These are phyloP conservation scores for Quercus berberidifolia DNA, from an alignment of 306 rosid species.

Conservation along the genomic window DNA sequence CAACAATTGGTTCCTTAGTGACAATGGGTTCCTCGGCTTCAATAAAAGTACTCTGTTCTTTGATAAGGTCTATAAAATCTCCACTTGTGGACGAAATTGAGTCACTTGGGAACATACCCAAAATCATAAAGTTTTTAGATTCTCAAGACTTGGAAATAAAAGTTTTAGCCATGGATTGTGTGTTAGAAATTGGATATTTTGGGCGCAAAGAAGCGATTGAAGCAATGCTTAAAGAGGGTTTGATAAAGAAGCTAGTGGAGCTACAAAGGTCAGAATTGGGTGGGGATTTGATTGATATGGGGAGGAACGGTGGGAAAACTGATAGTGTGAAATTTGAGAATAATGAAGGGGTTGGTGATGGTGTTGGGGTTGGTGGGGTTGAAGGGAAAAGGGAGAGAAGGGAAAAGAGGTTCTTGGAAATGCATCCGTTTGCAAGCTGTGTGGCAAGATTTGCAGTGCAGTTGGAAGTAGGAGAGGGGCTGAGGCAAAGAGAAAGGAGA, in stretches of 20 bases:
- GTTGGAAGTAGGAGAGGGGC: conserved; percentile 88
- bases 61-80: conserved; percentile 63
- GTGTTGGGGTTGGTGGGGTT: conserved; percentile 18
- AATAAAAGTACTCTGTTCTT: conserved; percentile 46
- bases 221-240: conserved; percentile 65
- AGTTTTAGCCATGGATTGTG: conserved; percentile 54
- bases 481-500: conserved; percentile 85
- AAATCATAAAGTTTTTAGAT: conserved; percentile 43
- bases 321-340: background rate
- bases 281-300: conserved; percentile 49
- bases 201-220: conserved; percentile 90
- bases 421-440: conserved; percentile 64
- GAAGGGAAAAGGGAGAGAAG: conserved; percentile 24
- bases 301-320: background rate
- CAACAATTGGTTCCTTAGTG: conserved; percentile 42
- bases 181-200: conserved; percentile 75
- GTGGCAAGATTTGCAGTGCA: conserved; percentile 86
- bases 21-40: conserved; percentile 46
- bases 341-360: conserved; percentile 2
- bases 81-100: conserved; percentile 88
- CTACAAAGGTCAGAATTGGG: conserved; percentile 71
- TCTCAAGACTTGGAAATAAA: conserved; percentile 27
- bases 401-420: conserved; percentile 39
- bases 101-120: conserved; percentile 51
- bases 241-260: conserved; percentile 63